Evolutionary conservation across 768 basidiomycete species (phyloP), one percentile per base, ranked within the genome.

Genomic region (Lyophyllum shimeji): DNA sequence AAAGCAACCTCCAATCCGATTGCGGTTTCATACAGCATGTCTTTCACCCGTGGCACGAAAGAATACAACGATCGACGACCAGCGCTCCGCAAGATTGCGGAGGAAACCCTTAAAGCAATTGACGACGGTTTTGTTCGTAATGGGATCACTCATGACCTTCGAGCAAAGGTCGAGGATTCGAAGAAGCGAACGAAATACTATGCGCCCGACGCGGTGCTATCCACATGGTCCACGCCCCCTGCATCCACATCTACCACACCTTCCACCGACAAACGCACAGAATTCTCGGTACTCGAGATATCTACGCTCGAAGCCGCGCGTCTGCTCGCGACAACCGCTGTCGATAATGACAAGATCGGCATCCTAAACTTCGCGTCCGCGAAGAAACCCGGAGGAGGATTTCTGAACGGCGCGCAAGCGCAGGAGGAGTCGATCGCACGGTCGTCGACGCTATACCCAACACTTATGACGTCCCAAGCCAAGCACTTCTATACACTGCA

Each of bases 371-470:
- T 91, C 63, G 89, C 89, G 1, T 87, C 86, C 0, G 89, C 90
- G 3, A 86, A 80, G 49, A 82, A 83, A 34, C 85, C 87, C 1
- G 89, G 90, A 1, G 89, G 90, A 3, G 90, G 90, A 6, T 91
- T 93, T 69, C 76, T 81, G 55, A 76, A 69, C 53, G 90, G 90
- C 15, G 82, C 87, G 0, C 82, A 84, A 56, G 90, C 90, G 1
- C 90, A 93, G 63, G 90, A 93, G 67, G 90, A 93, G 67, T 85
- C 85, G 34, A 80, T 93, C 62, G 89, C 90, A 11, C 83, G 90
- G 40, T 82, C 88, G 4, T 90, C 89, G 11, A 87, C 85, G 5
- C 71, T 93, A 6, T 89, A 85, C 60, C 73, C 79, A 1, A 79
- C 84, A 8, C 84, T 92, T 53, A 76, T 77, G 63, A 81, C 84